Conservation (phyloP, 768 basidiomycete genomes). For the Leccinum obscurum region DNA sequence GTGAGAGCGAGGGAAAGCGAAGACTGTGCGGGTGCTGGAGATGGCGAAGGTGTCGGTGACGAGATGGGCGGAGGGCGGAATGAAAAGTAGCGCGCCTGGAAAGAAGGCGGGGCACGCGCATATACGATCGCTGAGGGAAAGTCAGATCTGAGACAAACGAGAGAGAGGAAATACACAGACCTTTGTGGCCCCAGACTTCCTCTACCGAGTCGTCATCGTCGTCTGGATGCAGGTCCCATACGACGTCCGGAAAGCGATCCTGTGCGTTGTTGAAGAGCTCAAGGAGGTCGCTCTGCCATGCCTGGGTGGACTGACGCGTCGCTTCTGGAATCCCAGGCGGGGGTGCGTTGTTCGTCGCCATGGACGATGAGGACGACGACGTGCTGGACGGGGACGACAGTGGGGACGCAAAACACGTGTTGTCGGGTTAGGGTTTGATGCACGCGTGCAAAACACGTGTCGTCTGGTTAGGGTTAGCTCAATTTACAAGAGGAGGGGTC, state of each 20-base stretch:
- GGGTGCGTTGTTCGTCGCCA: slow-evolving; percentile 29
- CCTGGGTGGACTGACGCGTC: slow-evolving; percentile 60
- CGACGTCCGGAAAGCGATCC: slow-evolving; percentile 93
- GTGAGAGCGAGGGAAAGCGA: slow-evolving; percentile 56
- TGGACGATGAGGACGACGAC: slow-evolving; percentile 24
- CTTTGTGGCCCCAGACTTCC: slow-evolving; percentile 93
- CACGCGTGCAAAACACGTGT: not conserved
- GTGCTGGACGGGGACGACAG: slow-evolving; percentile 24
- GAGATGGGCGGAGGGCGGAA: slow-evolving; percentile 59
- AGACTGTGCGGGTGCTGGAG: slow-evolving; percentile 56
- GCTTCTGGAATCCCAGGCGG: slow-evolving; percentile 50
- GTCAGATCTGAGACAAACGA: slow-evolving; percentile 1
- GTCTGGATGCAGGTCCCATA: slow-evolving; percentile 78
- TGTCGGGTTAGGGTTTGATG: slow-evolving; percentile 29
- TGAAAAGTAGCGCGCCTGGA: slow-evolving; percentile 87
- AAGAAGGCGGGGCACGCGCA: slow-evolving; percentile 88
- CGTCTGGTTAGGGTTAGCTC: not conserved
- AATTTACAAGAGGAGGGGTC: slow-evolving; percentile 3
- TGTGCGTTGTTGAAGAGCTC: slow-evolving; percentile 79
- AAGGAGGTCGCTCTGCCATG: slow-evolving; percentile 83
- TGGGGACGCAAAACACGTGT: slow-evolving; percentile 31
- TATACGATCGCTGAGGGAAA: slow-evolving; percentile 78
- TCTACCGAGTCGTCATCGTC: slow-evolving; percentile 50
- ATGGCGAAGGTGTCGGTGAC: slow-evolving; percentile 53
- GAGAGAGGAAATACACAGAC: slow-evolving; percentile 40